Evolutionary conservation across 225 moss, liverwort and hornwort genomes (phyloP), one percentile per base, ranked within the genome.

Genomic region (Lunularia cruciata): DNA sequence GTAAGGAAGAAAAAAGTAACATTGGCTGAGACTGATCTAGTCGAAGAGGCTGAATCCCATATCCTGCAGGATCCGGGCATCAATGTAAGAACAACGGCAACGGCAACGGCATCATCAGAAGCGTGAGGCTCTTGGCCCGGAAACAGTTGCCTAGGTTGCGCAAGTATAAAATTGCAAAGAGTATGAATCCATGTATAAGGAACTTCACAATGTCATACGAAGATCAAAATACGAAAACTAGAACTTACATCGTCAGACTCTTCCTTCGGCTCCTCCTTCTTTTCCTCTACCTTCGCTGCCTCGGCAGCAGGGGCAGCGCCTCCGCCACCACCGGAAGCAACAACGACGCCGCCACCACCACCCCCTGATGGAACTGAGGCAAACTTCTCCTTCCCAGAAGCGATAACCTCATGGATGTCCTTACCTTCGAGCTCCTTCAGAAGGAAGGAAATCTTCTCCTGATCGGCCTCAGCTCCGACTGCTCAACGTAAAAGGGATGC

Each of bases 401-500:
- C 94, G 35, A 94, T 87, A 0, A 90, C 94, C 71, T 94, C 94
- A 67, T 83, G 68, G 32, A 89, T 89, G 28, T 94, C 94, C 47
- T 86, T 94, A 0, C 89, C 89, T 53, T 90, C 67, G 9, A 93
- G 69, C 39, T 88, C 85, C 68, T 67, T 73, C 79, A 89, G 71
- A 20, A 94, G 60, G 36, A 90, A 71, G 1, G 37, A 57, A 53
- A 94, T 64, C 57, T 85, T 86, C 0, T 67, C 71, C 72, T 84
- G 30, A 47, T 89, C 89, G 23, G 87, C 87, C 67, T 89, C 94
- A 33, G 84, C 90, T 18, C 88, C 89, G 45, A 94, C 87, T 90
- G 83, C 74, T 0, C 8, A 3, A 16, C 43, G 43, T 10, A 3
- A 43, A 43, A 43, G 11, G 43, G 12, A 6, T 43, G 16, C 43